Conservation (phyloP, 805 yeast species). For the Cyberlindnera xylosilytica region DNA sequence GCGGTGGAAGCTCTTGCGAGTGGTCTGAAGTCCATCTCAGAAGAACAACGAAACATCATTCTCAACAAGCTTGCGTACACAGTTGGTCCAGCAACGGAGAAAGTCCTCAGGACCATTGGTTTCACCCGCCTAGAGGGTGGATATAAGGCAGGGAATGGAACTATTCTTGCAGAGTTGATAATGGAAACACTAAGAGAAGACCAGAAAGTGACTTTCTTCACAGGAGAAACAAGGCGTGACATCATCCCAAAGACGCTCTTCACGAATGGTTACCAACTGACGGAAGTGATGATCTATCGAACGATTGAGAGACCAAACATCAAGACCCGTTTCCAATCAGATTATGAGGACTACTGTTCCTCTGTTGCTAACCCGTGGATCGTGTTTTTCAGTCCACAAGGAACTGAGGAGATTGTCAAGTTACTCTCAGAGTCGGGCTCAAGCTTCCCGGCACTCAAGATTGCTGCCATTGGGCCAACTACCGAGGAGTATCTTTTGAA, state of each 20-base stretch:
- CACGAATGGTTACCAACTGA: slow-evolving; percentile 40
- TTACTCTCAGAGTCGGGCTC: slow-evolving; percentile 10
- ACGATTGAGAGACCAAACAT: slow-evolving; percentile 54
- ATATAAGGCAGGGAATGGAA: slow-evolving; percentile 75
- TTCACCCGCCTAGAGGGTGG: slow-evolving; percentile 74
- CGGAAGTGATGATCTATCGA: slow-evolving; percentile 65
- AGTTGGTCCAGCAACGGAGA: slow-evolving; percentile 87
- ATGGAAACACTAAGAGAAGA: slow-evolving; percentile 23
- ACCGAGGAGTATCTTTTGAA: slow-evolving; percentile 60
- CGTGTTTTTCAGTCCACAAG: slow-evolving; percentile 89
- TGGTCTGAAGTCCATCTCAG: slow-evolving; percentile 29
- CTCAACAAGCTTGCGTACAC: slow-evolving; percentile 64
- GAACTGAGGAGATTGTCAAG: slow-evolving; percentile 61
- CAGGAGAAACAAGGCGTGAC: slow-evolving; percentile 84
- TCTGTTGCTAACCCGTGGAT: slow-evolving; percentile 51
- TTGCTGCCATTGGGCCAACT: slow-evolving; percentile 93
- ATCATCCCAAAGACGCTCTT: slow-evolving; percentile 64
- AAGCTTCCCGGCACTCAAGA: slow-evolving; percentile 24
- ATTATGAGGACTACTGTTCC: slow-evolving; percentile 28
- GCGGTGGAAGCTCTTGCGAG: slow-evolving; percentile 78
- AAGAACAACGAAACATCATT: slow-evolving; percentile 27
- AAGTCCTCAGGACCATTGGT: slow-evolving; percentile 56
- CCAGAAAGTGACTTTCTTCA: slow-evolving; percentile 60
- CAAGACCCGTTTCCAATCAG: slow-evolving; percentile 22
- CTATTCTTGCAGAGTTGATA: slow-evolving; percentile 62